phyloP scores from a whole-genome alignment of 345 rosid genomes.

The Geranium brycei region DNA sequence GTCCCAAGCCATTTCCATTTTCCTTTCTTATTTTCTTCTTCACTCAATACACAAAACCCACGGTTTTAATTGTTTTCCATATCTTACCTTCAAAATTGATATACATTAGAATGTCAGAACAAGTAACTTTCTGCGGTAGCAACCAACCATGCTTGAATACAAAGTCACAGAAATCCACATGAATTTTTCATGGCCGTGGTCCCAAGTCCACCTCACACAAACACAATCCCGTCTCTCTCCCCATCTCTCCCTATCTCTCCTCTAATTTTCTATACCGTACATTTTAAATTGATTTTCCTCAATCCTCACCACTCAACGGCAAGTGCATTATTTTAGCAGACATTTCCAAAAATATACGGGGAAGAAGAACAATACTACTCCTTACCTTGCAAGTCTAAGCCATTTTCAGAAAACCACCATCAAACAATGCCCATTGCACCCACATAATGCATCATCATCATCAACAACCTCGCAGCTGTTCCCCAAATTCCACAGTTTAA shows the following conservation, averaged over 20 bases:
- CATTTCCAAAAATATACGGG: neutral
- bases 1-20: neutral
- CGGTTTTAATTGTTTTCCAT: neutral
- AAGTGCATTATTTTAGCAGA: neutral
- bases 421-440: neutral
- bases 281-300: neutral
- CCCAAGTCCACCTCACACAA: neutral
- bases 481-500: neutral
- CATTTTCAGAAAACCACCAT: neutral
- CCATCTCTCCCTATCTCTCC: too few species aligned
- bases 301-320: neutral
- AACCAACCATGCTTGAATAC: slow-evolving; percentile 54
- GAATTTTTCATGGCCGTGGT: neutral
- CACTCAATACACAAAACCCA: neutral
- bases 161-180: slow-evolving; percentile 23
- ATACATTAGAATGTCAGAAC: slow-evolving; percentile 22
- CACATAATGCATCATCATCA: neutral
- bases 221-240: too few species aligned
- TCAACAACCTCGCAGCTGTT: neutral
- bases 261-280: neutral
- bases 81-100: slow-evolving; percentile 24
- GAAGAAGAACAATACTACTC: too few species aligned
- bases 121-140: slow-evolving; percentile 17
- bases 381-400: too few species aligned
- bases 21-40: neutral